phyloP scores from a whole-genome alignment of 805 yeast species.

The Phaffomyces opuntiae region DNA sequence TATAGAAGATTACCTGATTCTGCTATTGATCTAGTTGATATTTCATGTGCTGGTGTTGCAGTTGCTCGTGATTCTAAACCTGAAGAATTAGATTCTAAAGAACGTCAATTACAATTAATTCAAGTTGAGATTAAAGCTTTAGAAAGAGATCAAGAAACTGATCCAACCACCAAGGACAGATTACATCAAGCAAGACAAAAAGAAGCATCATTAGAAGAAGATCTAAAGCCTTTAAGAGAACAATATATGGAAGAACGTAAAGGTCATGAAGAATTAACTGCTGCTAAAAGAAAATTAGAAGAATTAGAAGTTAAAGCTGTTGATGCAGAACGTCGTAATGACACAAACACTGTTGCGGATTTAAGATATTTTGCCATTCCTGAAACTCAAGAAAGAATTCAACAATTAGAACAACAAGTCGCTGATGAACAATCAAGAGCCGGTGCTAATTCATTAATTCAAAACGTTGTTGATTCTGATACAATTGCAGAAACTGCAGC shows the following conservation, averaged over 20 bases:
- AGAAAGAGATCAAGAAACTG: constrained; percentile 90
- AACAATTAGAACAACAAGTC: constrained; percentile 64
- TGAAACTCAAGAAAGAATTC: constrained; percentile 72
- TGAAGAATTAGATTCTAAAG: constrained; percentile 89
- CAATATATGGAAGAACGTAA: constrained; percentile 80
- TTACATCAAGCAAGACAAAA: constrained; percentile 69
- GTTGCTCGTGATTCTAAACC: constrained; percentile 98
- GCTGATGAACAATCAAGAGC: constrained; percentile 67
- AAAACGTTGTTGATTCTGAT: constrained; percentile 86
- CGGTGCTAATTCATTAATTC: constrained; percentile 59
- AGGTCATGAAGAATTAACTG: constrained; percentile 85
- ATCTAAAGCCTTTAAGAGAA: constrained; percentile 76
- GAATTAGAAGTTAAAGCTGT: constrained; percentile 88
- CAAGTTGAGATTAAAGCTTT: constrained; percentile 96
- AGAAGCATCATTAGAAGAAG: constrained; percentile 79
- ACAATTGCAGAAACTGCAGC: constrained; percentile 97
- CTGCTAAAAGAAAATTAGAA: constrained; percentile 84
- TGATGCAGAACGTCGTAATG: constrained; percentile 97
- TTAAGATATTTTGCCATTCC: constrained; percentile 96
- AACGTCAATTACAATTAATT: constrained; percentile 83
- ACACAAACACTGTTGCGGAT: constrained; percentile 91
- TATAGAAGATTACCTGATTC: constrained; percentile 95
- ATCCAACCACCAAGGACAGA: constrained; percentile 77
- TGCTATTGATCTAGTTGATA: constrained; percentile 94
- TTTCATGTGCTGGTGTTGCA: constrained; percentile 94